Percentiles rank a stretch among this genome's conserved stretches.
Evolutionary conservation across 2,329 filamentous ascomycete species (phyloP).

Genomic region (Pseudopyrenochaeta lycopersici): DNA sequence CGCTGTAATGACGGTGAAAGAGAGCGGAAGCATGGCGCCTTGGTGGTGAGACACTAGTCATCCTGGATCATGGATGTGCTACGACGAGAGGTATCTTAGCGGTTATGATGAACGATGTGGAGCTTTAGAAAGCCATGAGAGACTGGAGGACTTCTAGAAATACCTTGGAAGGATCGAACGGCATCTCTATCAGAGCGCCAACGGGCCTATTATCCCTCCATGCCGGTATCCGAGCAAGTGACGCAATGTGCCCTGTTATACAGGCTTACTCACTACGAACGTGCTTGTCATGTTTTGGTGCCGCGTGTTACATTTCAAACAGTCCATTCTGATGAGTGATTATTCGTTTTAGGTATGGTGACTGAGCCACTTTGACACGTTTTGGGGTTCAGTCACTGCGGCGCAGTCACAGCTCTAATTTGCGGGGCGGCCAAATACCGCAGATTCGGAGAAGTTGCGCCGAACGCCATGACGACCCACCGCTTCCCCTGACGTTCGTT

Average conservation of each 20-base stretch:
- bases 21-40: conserved; percentile 12
- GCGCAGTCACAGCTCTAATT: conserved; percentile 3
- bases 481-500: too few relatives aligned
- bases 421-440: conserved; percentile 3
- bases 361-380: conserved; percentile 17
- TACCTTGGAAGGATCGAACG: not conserved
- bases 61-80: not conserved
- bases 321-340: not conserved
- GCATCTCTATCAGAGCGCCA: not conserved
- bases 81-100: not conserved
- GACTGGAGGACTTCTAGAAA: not conserved
- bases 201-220: conserved; percentile 1
- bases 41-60: conserved; percentile 14
- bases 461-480: not conserved
- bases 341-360: not conserved
- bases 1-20: conserved; percentile 15
- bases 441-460: not conserved
- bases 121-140: too few relatives aligned
- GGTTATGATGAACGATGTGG: not conserved
- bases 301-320: not conserved
- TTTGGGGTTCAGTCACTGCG: conserved; percentile 20
- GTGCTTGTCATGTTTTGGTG: not conserved
- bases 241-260: conserved; percentile 15
- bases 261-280: conserved; percentile 1
- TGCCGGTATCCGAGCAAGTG: conserved; percentile 15